These are phyloP conservation scores for Talaromyces verruculosus DNA, from an alignment of 2,329 filamentous ascomycete genomes.

Conservation along the genomic window DNA sequence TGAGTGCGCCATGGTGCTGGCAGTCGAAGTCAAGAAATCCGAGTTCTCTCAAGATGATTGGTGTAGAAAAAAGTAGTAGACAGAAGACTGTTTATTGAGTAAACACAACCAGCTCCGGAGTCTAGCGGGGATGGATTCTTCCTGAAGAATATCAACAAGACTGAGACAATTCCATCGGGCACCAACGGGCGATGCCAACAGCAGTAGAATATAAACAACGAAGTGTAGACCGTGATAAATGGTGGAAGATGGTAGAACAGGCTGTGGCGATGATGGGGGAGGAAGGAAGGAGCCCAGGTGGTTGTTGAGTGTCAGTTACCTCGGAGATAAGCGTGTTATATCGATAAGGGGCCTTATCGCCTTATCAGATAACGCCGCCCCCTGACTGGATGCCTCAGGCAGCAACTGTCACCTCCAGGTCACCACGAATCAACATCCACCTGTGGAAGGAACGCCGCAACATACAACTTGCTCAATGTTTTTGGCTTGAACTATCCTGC, in stretches of 20 bases:
- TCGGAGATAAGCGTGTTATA: constrained; percentile 14
- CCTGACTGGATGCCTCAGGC: constrained; percentile 19
- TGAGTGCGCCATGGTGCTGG: constrained; percentile 64
- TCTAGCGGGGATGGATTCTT: not conserved
- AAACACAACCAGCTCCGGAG: not conserved
- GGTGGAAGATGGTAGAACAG: not conserved
- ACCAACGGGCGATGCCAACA: not conserved
- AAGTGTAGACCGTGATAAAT: not conserved
- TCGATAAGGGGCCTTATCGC: constrained; percentile 16
- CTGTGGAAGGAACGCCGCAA: not conserved
- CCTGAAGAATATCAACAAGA: not conserved
- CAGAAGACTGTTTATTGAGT: not conserved
- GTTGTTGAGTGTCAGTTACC: not conserved
- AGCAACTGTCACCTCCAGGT: not conserved
- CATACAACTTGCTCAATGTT: not conserved
- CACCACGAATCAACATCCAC: constrained; percentile 12
- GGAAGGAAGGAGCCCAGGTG: not conserved
- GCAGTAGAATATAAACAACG: not conserved
- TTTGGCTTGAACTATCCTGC: not conserved
- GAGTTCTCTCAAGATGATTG: not conserved
- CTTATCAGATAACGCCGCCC: constrained; percentile 10
- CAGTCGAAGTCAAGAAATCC: not conserved
- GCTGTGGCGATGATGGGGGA: constrained; percentile 2
- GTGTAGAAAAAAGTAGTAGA: not conserved
- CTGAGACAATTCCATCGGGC: not conserved